Percentiles rank a stretch among this genome's conserved stretches.
phyloP scores from a whole-genome alignment of 257 asterid genomes.

The Ehretia macrophylla region DNA sequence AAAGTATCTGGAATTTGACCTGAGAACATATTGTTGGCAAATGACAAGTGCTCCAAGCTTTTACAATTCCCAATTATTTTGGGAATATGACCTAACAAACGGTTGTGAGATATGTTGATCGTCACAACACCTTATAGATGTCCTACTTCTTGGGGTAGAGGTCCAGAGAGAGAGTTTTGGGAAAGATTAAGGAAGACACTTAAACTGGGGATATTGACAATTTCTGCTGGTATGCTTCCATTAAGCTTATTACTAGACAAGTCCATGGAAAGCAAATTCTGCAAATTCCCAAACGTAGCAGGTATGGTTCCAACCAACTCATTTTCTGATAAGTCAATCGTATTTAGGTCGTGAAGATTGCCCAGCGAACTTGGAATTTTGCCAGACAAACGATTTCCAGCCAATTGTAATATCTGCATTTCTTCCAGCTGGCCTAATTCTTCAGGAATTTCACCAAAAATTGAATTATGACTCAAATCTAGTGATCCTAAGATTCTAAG shows the following conservation, averaged over 20 bases:
- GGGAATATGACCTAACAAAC: conserved; percentile 42
- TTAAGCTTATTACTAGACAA: conserved; percentile 44
- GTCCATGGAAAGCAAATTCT: conserved; percentile 34
- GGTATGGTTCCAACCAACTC: conserved; percentile 45
- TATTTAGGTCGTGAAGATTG: conserved; percentile 33
- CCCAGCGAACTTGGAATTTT: conserved; percentile 44
- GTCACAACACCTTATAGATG: conserved; percentile 27
- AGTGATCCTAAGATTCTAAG: conserved; percentile 34
- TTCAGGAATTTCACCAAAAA: conserved; percentile 49
- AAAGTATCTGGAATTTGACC: conserved; percentile 49
- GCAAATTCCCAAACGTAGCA: conserved; percentile 25
- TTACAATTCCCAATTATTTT: conserved; percentile 30
- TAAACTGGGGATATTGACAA: conserved; percentile 34
- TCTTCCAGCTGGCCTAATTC: conserved; percentile 40
- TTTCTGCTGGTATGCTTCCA: conserved; percentile 41
- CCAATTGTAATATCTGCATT: conserved; percentile 30
- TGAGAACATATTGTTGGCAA: conserved; percentile 38
- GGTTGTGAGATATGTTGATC: conserved; percentile 39
- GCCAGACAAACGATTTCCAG: conserved; percentile 39
- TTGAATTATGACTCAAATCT: conserved; percentile 22
- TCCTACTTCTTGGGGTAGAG: conserved; percentile 44
- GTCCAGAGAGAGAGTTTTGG: conserved; percentile 35
- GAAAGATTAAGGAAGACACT: conserved; percentile 47
- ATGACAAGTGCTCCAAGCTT: conserved; percentile 27
- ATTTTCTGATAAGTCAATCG: conserved; percentile 50